phyloP scores from a whole-genome alignment of 2,329 filamentous ascomycete species.

The Colletotrichum sp. region DNA sequence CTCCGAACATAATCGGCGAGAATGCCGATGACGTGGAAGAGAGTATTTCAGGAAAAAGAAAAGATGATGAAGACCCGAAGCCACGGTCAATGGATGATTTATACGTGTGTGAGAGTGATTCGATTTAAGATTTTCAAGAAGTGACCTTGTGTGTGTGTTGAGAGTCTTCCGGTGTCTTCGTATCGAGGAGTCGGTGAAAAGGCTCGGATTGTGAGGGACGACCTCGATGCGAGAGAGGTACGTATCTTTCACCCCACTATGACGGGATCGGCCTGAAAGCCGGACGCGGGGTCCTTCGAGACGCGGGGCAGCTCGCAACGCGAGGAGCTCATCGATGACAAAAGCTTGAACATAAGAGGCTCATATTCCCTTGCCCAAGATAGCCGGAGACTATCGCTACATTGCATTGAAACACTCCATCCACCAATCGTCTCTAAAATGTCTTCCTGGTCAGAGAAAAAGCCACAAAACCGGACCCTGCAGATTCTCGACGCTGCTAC shows the following conservation, averaged over 20 bases:
- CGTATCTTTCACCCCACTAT: background rate
- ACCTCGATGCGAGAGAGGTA: background rate
- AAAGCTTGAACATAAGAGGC: background rate
- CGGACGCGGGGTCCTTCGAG: background rate
- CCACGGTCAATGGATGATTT: too few relatives aligned
- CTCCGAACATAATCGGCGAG: background rate
- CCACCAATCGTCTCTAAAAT: background rate
- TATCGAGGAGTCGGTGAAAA: background rate
- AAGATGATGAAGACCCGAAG: background rate
- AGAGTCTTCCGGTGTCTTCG: background rate
- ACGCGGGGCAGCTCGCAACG: background rate
- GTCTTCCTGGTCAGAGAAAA: slow-evolving; percentile 7
- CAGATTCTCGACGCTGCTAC: slow-evolving; percentile 56
- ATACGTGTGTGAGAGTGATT: too few relatives aligned
- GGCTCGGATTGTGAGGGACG: background rate
- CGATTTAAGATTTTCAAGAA: background rate
- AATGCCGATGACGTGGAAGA: background rate
- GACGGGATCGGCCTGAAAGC: background rate
- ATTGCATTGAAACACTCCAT: too few relatives aligned
- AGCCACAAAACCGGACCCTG: slow-evolving; percentile 13
- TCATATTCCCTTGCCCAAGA: background rate
- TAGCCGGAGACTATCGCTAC: background rate
- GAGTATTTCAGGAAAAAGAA: background rate
- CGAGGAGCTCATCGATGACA: background rate
- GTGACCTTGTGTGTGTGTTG: background rate